Evolutionary conservation across 1,284 basidiomycete species (phyloP), one percentile per base, ranked within the genome.

Genomic region (Trichosporon sp.): DNA sequence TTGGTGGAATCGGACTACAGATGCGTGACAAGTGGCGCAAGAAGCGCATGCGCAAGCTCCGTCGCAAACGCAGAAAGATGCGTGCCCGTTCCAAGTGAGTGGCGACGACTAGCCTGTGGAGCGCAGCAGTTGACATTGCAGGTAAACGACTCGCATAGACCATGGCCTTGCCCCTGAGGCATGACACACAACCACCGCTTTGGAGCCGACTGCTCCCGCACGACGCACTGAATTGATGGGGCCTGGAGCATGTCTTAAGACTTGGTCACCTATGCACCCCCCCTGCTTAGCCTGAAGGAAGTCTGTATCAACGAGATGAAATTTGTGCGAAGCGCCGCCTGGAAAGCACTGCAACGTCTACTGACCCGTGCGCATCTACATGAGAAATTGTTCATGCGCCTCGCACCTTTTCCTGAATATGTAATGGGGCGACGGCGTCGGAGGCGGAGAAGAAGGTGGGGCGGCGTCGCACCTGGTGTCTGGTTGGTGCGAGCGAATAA

Each of bases 31-130:
- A 74, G 73, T 74, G 73, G 73, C 68, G 69, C 51, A 74, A 74
- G 73, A 74, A 74, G 71, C 73, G 73, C 69, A 74, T 74, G 71
- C 69, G 73, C 68, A 75, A 73, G 74, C 71, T 73, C 68, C 74
- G 74, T 71, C 70, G 70, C 59, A 75, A 75, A 70, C 66, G 74
- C 56, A 71, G 71, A 68, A 73, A 71, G 70, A 75, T 75, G 74
- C 67, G 74, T 66, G 71, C 71, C 16, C 74, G 74, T 40, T 73
- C 71, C 68, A 75, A 75, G 74, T 75, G 48, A 72, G 72, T 71
- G 19, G 4, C 67, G 19, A 43, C 7, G 7, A 19, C 38, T 10
- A 4, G 16, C 21, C 11, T n/a, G 46, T 19, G 31, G 1, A 19
- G 35, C 8, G n/a, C 5, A 38, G 21, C 66, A 38, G 21, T 61